Evolutionary conservation across 2,329 filamentous ascomycete genomes (phyloP), one percentile per base, ranked within the genome.

Genomic region (Domatiomyces globalis): DNA sequence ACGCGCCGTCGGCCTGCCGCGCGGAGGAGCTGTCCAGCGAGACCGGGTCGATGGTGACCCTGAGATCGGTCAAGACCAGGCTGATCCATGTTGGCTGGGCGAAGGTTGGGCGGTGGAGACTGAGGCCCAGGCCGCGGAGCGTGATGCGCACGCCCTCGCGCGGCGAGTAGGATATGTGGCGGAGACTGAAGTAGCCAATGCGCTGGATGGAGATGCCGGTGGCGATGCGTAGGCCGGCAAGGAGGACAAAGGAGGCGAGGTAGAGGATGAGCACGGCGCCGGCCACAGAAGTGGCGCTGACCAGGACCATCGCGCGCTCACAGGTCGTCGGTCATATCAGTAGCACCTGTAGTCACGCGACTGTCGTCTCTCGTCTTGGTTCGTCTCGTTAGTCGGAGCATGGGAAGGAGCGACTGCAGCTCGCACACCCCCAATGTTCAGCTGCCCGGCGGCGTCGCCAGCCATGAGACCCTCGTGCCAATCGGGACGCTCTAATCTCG

Each of bases 61-160:
- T 85, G 48, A 95, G 73, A 64, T 95, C 92, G 62, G 81, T 86
- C 54, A 98, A 70, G 7, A 92, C 85, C 48, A 98, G 75, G 66
- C 89, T 96, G 61, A 95, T 73, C 88, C 90, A 96, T 56, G 94
- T 96, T 45, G 92, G 92, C 66, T 96, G 88, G 46, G 90, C 87
- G 69, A 98, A 96, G 5, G 92, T 96, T 10, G 92, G 92, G 4
- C 89, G 82, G 69, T 98, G 92, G 56, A 96, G 69, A 52, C 86
- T 84, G 61, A 98, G 75, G 45, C 92, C 88, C 49, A 98, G 75
- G 48, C 89, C 87, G 48, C 92, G 82, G 51, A 98, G 82, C 67
- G 95, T 87, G 67, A 98, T 80, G 62, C 84, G 84, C 63, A 95
- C 73, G 60, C 92, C 92, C 77, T 95, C 87, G 67, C 78, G 83